A percentile compares a stretch with the other conserved stretches of the same genome.
phyloP scores from a whole-genome alignment of 768 basidiomycete genomes.

The Calocybe cyanea region DNA sequence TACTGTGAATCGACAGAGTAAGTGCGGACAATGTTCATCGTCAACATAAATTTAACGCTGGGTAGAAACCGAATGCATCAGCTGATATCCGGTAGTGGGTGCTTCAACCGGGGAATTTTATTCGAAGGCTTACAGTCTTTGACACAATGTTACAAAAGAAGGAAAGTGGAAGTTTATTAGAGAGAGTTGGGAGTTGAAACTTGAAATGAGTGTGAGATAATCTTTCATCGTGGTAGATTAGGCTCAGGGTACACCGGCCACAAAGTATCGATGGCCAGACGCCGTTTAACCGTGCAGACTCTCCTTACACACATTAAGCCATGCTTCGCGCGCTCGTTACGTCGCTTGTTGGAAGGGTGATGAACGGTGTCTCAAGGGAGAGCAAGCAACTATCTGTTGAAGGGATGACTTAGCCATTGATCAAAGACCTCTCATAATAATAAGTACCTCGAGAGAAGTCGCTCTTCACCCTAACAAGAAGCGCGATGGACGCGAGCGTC shows the following conservation, averaged over 20 bases:
- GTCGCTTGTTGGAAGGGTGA: slow-evolving; percentile 69
- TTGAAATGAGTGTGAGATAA: neutral
- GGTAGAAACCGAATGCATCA: too few relatives aligned
- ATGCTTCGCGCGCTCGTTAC: slow-evolving; percentile 72
- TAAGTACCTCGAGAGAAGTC: slow-evolving; percentile 50
- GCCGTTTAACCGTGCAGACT: slow-evolving; percentile 10
- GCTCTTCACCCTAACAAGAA: slow-evolving; percentile 60
- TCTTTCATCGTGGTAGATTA: neutral
- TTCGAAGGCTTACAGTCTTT: too few relatives aligned
- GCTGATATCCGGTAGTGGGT: too few relatives aligned
- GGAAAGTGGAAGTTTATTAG: neutral
- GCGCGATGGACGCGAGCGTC: slow-evolving; percentile 70
- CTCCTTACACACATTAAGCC: slow-evolving; percentile 64
- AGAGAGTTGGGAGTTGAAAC: neutral
- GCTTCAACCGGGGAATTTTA: too few relatives aligned
- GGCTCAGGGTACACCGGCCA: neutral
- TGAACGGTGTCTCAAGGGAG: slow-evolving; percentile 50
- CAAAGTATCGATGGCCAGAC: neutral
- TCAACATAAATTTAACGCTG: too few relatives aligned
- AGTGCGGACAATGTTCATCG: too few relatives aligned
- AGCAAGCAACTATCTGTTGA: slow-evolving; percentile 20
- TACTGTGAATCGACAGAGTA: too few relatives aligned
- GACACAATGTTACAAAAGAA: too few relatives aligned
- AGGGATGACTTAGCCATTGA: slow-evolving; percentile 7
- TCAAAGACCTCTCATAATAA: neutral